phyloP scores from a whole-genome alignment of 2,329 filamentous ascomycete species.

The Allantophomopsis cytisporea region DNA sequence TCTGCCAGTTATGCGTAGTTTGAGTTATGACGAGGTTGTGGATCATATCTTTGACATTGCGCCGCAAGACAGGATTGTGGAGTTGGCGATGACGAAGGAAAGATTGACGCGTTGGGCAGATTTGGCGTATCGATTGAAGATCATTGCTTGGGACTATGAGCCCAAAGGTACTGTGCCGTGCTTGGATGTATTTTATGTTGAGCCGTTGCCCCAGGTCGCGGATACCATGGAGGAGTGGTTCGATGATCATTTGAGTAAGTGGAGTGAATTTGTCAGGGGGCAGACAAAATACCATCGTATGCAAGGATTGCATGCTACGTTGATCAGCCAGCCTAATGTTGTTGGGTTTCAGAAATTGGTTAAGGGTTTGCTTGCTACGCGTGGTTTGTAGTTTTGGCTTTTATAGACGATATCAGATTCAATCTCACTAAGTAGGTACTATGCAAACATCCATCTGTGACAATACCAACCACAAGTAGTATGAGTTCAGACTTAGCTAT shows the following conservation, averaged over 20 bases:
- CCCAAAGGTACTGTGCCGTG: conserved; percentile 20
- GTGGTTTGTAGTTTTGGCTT: neutral
- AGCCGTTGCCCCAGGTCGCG: conserved; percentile 12
- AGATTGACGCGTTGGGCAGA: conserved; percentile 20
- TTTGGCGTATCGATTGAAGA: conserved; percentile 22
- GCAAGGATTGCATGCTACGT: conserved; percentile 23
- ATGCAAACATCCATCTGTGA: too few species aligned
- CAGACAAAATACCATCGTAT: conserved; percentile 20
- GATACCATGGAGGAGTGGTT: conserved; percentile 18
- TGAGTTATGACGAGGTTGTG: conserved; percentile 9
- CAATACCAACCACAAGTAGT: too few species aligned
- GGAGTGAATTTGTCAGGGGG: conserved; percentile 19
- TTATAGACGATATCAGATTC: too few species aligned
- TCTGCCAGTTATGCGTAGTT: conserved; percentile 19
- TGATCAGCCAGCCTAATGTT: conserved; percentile 18
- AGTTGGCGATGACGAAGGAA: conserved; percentile 17
- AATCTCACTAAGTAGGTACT: too few species aligned
- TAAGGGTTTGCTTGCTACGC: neutral
- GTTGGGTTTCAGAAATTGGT: neutral
- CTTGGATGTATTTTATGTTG: conserved; percentile 28
- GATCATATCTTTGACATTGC: conserved; percentile 10
- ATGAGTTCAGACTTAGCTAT: too few species aligned
- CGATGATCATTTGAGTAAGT: conserved; percentile 16
- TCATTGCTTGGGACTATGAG: conserved; percentile 26
- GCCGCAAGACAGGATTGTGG: conserved; percentile 11